Conservation (phyloP, 2,329 filamentous ascomycete genomes). For the Akanthomyces lecanii region DNA sequence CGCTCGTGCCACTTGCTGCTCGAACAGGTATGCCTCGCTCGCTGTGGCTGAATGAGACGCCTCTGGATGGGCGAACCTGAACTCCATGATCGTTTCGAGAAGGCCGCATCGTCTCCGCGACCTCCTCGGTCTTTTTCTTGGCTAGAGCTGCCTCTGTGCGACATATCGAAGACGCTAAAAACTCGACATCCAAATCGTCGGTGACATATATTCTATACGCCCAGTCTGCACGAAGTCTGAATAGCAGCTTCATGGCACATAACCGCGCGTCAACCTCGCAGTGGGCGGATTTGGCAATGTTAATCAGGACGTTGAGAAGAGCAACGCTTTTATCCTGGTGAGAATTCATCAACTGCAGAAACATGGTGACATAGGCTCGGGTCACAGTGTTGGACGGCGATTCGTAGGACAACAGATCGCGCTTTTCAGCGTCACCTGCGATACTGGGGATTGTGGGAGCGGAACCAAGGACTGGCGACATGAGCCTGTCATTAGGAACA, state of each 20-base stretch:
- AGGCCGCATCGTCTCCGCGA: constrained; percentile 40
- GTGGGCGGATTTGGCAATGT: constrained; percentile 55
- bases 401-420: constrained; percentile 25
- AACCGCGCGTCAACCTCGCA: constrained; percentile 67
- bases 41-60: constrained; percentile 48
- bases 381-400: constrained; percentile 68
- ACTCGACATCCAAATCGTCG: constrained; percentile 65
- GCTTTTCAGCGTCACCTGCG: constrained; percentile 21
- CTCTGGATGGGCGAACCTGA: constrained; percentile 41
- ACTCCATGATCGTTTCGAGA: constrained; percentile 42
- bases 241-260: constrained; percentile 72
- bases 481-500: constrained; percentile 45
- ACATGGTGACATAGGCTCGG: constrained; percentile 68
- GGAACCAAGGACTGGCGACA: constrained; percentile 37
- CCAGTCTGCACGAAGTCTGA: constrained; percentile 79
- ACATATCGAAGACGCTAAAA: constrained; percentile 67
- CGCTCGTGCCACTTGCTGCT: constrained; percentile 38
- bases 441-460: constrained; percentile 24
- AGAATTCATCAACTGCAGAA: constrained; percentile 66
- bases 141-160: constrained; percentile 54
- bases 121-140: constrained; percentile 49
- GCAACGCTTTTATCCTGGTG: constrained; percentile 61
- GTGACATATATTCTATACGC: constrained; percentile 71
- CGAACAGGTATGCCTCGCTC: constrained; percentile 41
- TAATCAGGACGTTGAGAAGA: constrained; percentile 60